Evolutionary conservation across 2,329 filamentous ascomycete species (phyloP), one percentile per base, ranked within the genome.

Genomic region (Trichoderma cornu-damae): DNA sequence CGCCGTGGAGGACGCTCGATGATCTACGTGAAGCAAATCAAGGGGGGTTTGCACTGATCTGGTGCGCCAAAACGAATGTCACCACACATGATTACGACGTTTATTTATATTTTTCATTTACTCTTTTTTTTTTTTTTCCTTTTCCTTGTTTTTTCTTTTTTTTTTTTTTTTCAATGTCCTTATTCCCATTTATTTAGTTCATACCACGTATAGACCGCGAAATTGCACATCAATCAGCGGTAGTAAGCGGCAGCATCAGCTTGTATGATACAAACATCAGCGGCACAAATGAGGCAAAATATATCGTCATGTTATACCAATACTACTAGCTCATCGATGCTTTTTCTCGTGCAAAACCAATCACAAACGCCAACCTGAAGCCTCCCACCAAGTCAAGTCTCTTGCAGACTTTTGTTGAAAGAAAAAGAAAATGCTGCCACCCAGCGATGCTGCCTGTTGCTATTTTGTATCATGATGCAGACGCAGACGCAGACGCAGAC

Each of bases 401-500:
- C 14, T 35, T 11, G 32, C 28, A n/a, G n/a, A n/a, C n/a, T n/a
- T n/a, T n/a, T n/a, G n/a, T n/a, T n/a, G n/a, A n/a, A n/a, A n/a
- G n/a, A n/a, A n/a, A n/a, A n/a, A n/a, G n/a, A n/a, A n/a, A n/a
- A n/a, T n/a, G n/a, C 24, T 12, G 16, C n/a, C 16, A 20, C 44
- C n/a, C n/a, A n/a, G n/a, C n/a, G n/a, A n/a, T n/a, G n/a, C n/a
- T n/a, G n/a, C n/a, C n/a, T n/a, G n/a, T n/a, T n/a, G n/a, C n/a
- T n/a, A n/a, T n/a, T n/a, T n/a, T n/a, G n/a, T n/a, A 35, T 58
- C 51, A 51, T 47, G 58, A 47, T 16, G 34, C 57, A 9, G 49
- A n/a, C n/a, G n/a, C 38, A 53, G 59, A 56, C 14, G 64, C 52
- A 4, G 65, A 56, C n/a, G n/a, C n/a, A n/a, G n/a, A n/a, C n/a